Conservation (phyloP, 2,329 filamentous ascomycete genomes). For the Aspergillus ochraceus region DNA sequence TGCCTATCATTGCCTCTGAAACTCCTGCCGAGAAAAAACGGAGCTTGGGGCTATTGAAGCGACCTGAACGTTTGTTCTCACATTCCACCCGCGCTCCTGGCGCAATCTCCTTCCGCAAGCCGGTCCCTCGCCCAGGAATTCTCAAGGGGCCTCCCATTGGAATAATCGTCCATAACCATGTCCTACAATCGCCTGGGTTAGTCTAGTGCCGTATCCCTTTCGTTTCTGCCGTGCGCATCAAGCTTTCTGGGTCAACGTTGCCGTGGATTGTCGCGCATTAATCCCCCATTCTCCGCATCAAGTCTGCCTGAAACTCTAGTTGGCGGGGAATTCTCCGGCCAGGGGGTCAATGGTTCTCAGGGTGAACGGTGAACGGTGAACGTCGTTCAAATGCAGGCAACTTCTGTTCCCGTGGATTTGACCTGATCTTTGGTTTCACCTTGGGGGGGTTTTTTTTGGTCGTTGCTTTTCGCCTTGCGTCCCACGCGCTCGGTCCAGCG, state of each 20-base stretch:
- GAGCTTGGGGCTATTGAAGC: conserved; percentile 9
- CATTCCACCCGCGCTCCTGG: conserved; percentile 28
- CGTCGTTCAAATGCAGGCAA: too few species aligned
- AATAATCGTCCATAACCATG: conserved; percentile 26
- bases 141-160: conserved; percentile 23
- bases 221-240: not conserved
- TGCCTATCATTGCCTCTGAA: conserved; percentile 11
- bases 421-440: not conserved
- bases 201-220: conserved; percentile 37
- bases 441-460: not conserved
- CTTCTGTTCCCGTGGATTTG: not conserved
- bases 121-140: conserved; percentile 17
- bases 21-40: conserved; percentile 12
- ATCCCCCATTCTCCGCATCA: conserved; percentile 19
- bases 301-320: conserved; percentile 22
- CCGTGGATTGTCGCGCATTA: conserved; percentile 11
- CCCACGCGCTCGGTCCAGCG: not conserved
- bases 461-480: not conserved
- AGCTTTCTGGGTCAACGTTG: conserved; percentile 9
- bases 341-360: not conserved
- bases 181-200: conserved; percentile 75
- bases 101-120: conserved; percentile 28
- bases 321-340: conserved; percentile 1
- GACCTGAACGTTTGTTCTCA: conserved; percentile 7
- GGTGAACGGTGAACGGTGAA: not conserved